These are phyloP conservation scores for Lachancea cidri DNA, from an alignment of 805 yeast genomes.

Conservation along the genomic window DNA sequence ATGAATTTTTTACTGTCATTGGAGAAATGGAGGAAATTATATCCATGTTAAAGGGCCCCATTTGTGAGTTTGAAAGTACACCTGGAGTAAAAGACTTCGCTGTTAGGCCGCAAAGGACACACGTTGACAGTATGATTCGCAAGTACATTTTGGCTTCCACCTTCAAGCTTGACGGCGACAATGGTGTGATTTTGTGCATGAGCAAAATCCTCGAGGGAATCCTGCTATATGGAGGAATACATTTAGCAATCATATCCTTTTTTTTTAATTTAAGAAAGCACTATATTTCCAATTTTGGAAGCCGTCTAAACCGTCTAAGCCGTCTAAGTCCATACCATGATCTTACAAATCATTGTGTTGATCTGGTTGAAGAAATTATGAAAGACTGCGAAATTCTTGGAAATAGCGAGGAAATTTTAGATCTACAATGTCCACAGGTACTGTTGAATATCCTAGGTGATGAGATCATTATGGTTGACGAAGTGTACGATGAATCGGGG, in stretches of 20 bases:
- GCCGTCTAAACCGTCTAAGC: no score
- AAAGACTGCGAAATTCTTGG: slow-evolving; percentile 9
- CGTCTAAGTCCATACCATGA: not conserved
- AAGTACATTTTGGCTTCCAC: slow-evolving; percentile 35
- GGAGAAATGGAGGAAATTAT: slow-evolving; percentile 17
- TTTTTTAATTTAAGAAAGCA: slow-evolving; percentile 36
- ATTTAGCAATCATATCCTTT: slow-evolving; percentile 39
- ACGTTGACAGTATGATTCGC: slow-evolving; percentile 35
- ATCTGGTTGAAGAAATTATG: slow-evolving; percentile 8
- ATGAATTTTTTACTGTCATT: slow-evolving; percentile 14
- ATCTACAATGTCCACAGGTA: slow-evolving; percentile 9
- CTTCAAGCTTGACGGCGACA: slow-evolving; percentile 36
- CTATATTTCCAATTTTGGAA: not conserved
- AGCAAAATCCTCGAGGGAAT: slow-evolving; percentile 41
- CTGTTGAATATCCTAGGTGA: slow-evolving; percentile 1
- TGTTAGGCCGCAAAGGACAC: slow-evolving; percentile 10
- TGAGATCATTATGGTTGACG: slow-evolving; percentile 5
- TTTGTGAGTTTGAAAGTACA: slow-evolving; percentile 13
- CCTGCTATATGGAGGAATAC: slow-evolving; percentile 41
- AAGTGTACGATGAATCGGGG: slow-evolving; percentile 7
- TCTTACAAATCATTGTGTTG: slow-evolving; percentile 10
- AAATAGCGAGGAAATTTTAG: slow-evolving; percentile 2
- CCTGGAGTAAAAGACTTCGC: slow-evolving; percentile 8
- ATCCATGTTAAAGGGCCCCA: slow-evolving; percentile 14
- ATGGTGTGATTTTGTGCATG: slow-evolving; percentile 30